Conservation (phyloP, 2,329 filamentous ascomycete species). For the Ceratocystis cubensis region DNA sequence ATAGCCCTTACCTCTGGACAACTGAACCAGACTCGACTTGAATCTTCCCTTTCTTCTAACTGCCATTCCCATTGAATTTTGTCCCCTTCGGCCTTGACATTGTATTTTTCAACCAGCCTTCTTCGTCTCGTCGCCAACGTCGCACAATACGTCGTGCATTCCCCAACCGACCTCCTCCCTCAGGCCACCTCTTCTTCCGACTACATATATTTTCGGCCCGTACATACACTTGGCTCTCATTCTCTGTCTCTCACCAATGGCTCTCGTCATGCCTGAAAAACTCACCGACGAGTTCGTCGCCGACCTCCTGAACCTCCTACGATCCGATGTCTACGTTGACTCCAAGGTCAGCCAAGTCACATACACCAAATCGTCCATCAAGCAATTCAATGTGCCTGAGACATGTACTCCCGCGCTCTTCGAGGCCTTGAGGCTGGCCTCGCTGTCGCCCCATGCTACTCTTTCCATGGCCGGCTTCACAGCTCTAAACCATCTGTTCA, state of each 20-base stretch:
- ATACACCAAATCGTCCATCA: constrained; percentile 73
- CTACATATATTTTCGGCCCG: neutral
- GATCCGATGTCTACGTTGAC: constrained; percentile 44
- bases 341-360: constrained; percentile 59
- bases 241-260: neutral
- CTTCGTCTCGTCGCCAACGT: too few species aligned
- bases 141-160: too few species aligned
- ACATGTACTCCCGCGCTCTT: constrained; percentile 59
- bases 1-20: neutral
- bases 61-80: too few species aligned
- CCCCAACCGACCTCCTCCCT: neutral
- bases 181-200: neutral
- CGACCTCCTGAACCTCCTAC: constrained; percentile 40
- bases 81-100: too few species aligned
- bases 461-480: constrained; percentile 77
- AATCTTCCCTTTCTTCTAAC: too few species aligned
- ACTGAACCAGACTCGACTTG: too few species aligned
- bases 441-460: constrained; percentile 61
- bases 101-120: too few species aligned
- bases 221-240: too few species aligned
- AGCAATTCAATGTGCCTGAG: constrained; percentile 82
- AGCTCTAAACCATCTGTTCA: constrained; percentile 74
- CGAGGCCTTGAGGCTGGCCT: constrained; percentile 65
- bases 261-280: constrained; percentile 39
- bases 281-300: constrained; percentile 47